A percentile compares a stretch with the other conserved stretches of the same genome.
phyloP scores from a whole-genome alignment of 345 rosid species.

The Hibiscus syriacus region DNA sequence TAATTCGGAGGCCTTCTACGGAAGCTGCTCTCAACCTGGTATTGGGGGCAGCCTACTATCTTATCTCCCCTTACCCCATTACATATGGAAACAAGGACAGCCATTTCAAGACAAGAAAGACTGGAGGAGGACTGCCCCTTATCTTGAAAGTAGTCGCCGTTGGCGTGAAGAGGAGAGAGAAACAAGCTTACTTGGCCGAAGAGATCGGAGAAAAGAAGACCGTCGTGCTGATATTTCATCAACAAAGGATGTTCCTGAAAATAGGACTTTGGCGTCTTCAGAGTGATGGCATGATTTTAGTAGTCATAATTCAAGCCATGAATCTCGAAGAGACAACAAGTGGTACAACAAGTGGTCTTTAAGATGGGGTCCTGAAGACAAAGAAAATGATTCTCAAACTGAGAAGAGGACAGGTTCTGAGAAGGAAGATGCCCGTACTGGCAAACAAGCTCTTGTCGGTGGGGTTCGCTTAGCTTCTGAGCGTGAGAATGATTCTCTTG shows the following conservation, averaged over 20 bases:
- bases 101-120: slow-evolving; percentile 66
- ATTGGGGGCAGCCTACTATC: no score
- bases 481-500: slow-evolving; percentile 75
- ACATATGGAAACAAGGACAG: no score
- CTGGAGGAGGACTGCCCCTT: slow-evolving; percentile 44
- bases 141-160: slow-evolving; percentile 46
- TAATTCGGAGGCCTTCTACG: no score
- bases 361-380: slow-evolving; percentile 97
- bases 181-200: slow-evolving; percentile 55
- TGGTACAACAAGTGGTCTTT: slow-evolving; percentile 99
- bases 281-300: slow-evolving; percentile 66
- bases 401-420: slow-evolving; percentile 60
- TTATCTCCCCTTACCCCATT: no score
- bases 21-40: no score
- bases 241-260: slow-evolving; percentile 34
- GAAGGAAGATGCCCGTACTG: slow-evolving; percentile 55
- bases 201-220: slow-evolving; percentile 56
- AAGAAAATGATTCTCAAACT: slow-evolving; percentile 59
- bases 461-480: slow-evolving; percentile 45
- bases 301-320: slow-evolving; percentile 56
- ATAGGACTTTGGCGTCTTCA: slow-evolving; percentile 43
- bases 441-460: slow-evolving; percentile 37
- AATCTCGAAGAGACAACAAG: slow-evolving; percentile 76
- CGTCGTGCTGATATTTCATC: slow-evolving; percentile 36
- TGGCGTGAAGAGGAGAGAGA: slow-evolving; percentile 93